phyloP scores from a whole-genome alignment of 257 asterid genomes.

The Cinchona pubescens region DNA sequence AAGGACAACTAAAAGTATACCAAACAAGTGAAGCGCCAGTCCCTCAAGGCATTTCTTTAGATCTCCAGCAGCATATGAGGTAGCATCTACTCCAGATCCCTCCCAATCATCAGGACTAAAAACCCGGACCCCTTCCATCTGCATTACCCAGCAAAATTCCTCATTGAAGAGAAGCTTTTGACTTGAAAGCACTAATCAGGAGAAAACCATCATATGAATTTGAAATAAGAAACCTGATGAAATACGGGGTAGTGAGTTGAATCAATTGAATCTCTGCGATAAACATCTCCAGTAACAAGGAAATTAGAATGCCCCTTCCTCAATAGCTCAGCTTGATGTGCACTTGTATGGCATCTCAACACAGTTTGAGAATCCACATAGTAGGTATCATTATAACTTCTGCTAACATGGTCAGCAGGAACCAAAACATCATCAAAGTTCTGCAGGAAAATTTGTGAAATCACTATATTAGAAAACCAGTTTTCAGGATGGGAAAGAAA shows the following conservation, averaged over 20 bases:
- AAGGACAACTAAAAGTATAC: slow-evolving; percentile 29
- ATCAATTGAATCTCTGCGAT: slow-evolving; percentile 93
- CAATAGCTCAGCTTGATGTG: slow-evolving; percentile 91
- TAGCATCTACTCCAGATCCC: slow-evolving; percentile 63
- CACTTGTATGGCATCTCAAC: slow-evolving; percentile 95
- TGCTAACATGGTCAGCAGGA: slow-evolving; percentile 70
- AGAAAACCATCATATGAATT: slow-evolving; percentile 6
- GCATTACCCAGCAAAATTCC: slow-evolving; percentile 20
- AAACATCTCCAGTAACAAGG: slow-evolving; percentile 93
- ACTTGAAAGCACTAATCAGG: neutral
- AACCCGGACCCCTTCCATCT: slow-evolving; percentile 99
- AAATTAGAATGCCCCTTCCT: slow-evolving; percentile 67
- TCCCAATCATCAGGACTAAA: slow-evolving; percentile 74
- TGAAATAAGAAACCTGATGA: slow-evolving; percentile 65
- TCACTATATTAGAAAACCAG: neutral
- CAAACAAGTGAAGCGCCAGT: slow-evolving; percentile 76
- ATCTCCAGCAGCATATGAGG: slow-evolving; percentile 83
- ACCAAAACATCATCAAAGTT: slow-evolving; percentile 96
- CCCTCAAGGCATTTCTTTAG: slow-evolving; percentile 95
- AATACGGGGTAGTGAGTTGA: slow-evolving; percentile 98
- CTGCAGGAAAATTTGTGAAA: slow-evolving; percentile 41
- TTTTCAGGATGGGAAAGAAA: neutral
- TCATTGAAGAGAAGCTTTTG: slow-evolving; percentile 14
- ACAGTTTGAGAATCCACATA: slow-evolving; percentile 90
- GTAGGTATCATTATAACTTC: slow-evolving; percentile 74